These are phyloP conservation scores for Sanghuangporus baumii DNA, from an alignment of 1,284 basidiomycete genomes.

Conservation along the genomic window DNA sequence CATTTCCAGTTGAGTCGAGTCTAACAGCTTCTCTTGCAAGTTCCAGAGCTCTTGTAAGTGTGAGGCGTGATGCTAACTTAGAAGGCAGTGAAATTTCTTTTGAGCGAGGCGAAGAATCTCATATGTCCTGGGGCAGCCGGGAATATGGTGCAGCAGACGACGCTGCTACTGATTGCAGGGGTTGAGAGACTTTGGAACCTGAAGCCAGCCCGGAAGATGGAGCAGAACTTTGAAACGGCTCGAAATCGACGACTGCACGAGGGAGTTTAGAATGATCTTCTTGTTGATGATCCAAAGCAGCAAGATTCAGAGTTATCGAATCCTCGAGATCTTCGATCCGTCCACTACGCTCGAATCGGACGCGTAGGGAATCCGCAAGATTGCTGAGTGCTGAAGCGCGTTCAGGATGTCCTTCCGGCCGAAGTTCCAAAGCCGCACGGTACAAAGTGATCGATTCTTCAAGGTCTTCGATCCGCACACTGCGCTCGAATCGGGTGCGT, in stretches of 20 bases:
- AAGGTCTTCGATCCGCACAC: neutral
- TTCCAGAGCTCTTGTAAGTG: conserved; percentile 72
- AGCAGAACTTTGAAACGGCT: conserved; percentile 40
- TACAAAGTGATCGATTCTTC: neutral
- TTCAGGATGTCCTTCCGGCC: no score
- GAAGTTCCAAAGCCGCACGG: neutral
- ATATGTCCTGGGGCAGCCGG: conserved; percentile 42
- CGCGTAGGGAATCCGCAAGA: no score
- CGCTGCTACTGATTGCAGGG: conserved; percentile 36
- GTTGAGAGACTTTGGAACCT: conserved; percentile 55
- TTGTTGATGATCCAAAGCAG: no score
- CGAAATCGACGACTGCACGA: conserved; percentile 22
- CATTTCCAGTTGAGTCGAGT: conserved; percentile 75
- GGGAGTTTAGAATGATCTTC: neutral
- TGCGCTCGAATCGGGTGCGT: neutral
- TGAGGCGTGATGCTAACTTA: conserved; percentile 68
- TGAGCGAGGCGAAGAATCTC: conserved; percentile 51
- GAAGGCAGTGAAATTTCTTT: conserved; percentile 34
- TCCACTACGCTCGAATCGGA: no score
- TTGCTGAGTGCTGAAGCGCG: no score
- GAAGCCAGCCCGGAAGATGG: conserved; percentile 51
- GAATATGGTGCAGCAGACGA: conserved; percentile 27
- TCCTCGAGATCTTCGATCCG: no score
- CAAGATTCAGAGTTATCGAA: no score
- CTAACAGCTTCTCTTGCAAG: conserved; percentile 79